Conservation (phyloP, 352 stramenopile genomes). For the Phytopythium mirpurense region DNA sequence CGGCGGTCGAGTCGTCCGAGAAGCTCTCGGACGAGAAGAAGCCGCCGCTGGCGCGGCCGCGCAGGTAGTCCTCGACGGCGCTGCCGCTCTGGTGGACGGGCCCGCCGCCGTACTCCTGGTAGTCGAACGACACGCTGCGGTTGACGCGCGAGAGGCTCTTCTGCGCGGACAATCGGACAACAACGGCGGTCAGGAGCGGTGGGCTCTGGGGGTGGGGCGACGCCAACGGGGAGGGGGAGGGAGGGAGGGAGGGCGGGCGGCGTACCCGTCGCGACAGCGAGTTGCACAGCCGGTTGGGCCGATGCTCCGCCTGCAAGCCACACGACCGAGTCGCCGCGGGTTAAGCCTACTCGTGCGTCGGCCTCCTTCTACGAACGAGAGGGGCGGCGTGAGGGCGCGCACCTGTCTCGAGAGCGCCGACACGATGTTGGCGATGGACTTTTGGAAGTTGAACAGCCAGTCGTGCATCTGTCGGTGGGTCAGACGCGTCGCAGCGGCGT, state of each 20-base stretch:
- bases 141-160: slow-evolving; percentile 67
- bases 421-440: slow-evolving; percentile 86
- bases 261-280: slow-evolving; percentile 59
- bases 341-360: too few relatives aligned
- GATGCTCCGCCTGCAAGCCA: slow-evolving; percentile 33
- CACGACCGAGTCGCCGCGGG: too few relatives aligned
- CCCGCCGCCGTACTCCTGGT: slow-evolving; percentile 43
- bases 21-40: slow-evolving; percentile 45
- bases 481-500: too few relatives aligned
- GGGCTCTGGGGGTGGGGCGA: too few relatives aligned
- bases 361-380: slow-evolving; percentile 7
- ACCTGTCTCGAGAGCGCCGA: slow-evolving; percentile 66
- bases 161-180: slow-evolving; percentile 1
- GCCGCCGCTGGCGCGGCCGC: slow-evolving; percentile 27
- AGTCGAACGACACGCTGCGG: slow-evolving; percentile 74
- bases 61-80: slow-evolving; percentile 54
- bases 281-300: slow-evolving; percentile 42
- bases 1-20: slow-evolving; percentile 51
- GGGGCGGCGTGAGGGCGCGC: slow-evolving; percentile 1
- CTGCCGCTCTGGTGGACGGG: slow-evolving; percentile 19
- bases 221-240: too few relatives aligned
- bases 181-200: slow-evolving; percentile 9
- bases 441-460: slow-evolving; percentile 88
- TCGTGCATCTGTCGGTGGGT: slow-evolving; percentile 88
- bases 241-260: slow-evolving; percentile 7